phyloP scores from a whole-genome alignment of 179 eudicot species.

The Vitellaria paradoxa region DNA sequence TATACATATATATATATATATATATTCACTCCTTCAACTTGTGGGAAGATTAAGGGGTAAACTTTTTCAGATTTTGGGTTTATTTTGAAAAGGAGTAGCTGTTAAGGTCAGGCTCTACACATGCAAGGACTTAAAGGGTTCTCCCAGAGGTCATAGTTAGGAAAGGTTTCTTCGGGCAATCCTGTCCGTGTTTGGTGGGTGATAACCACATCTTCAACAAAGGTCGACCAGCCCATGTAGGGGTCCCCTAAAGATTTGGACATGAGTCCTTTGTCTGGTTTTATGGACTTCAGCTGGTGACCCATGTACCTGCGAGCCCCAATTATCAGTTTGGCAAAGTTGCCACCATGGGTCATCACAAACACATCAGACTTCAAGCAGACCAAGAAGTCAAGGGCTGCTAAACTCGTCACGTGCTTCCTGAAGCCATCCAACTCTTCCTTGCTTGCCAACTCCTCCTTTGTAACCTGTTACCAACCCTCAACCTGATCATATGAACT shows the following conservation, averaged over 20 bases:
- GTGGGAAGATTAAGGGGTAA: too few relatives aligned
- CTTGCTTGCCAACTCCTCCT: conserved; percentile 82
- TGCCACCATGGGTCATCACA: conserved; percentile 99
- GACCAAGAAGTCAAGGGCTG: conserved; percentile 93
- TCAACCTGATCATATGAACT: conserved; percentile 1
- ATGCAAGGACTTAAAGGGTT: conserved; percentile 97
- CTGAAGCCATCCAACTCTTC: conserved; percentile 78
- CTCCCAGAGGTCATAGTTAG: conserved; percentile 96
- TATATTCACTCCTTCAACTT: too few relatives aligned
- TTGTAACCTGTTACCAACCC: conserved; percentile 64
- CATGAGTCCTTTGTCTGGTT: conserved; percentile 97
- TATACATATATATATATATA: too few relatives aligned
- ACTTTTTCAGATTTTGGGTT: too few relatives aligned
- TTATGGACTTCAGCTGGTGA: conserved; percentile 81
- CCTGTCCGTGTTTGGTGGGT: conserved; percentile 97
- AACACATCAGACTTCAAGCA: conserved; percentile 96
- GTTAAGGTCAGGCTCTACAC: conserved; percentile 64
- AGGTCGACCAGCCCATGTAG: conserved; percentile 97
- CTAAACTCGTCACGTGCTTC: conserved; percentile 92
- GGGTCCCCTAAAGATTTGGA: conserved; percentile 98
- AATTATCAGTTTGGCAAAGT: conserved; percentile 93
- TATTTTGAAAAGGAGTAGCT: too few relatives aligned
- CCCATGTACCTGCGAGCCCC: conserved; percentile 92
- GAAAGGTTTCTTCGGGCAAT: conserved; percentile 94
- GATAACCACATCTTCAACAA: conserved; percentile 86